These are phyloP conservation scores for Albophoma yamanashiensis DNA, from an alignment of 2,329 filamentous ascomycete species.

Conservation along the genomic window DNA sequence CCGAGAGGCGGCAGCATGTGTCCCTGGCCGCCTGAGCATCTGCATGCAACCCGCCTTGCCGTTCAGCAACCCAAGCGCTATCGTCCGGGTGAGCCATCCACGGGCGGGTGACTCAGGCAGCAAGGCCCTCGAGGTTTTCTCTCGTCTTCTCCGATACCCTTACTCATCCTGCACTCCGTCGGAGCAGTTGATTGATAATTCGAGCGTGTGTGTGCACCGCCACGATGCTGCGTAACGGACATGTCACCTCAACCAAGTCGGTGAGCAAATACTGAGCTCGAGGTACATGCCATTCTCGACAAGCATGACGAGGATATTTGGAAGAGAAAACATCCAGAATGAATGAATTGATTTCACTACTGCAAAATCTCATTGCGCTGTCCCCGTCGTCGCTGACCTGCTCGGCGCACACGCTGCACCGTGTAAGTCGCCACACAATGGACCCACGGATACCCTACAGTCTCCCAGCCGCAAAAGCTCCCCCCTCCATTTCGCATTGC, in stretches of 20 bases:
- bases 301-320: no score
- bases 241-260: neutral
- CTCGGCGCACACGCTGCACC: neutral
- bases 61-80: neutral
- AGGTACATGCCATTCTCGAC: neutral
- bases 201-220: neutral
- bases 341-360: neutral
- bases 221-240: neutral
- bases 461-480: neutral
- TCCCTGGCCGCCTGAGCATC: constrained; percentile 9
- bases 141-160: neutral
- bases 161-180: neutral
- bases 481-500: neutral
- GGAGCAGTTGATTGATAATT: neutral
- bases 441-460: neutral
- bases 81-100: neutral
- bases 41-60: constrained; percentile 7
- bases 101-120: neutral
- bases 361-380: neutral
- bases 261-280: neutral
- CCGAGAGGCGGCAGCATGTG: constrained; percentile 1
- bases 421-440: neutral
- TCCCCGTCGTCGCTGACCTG: neutral
- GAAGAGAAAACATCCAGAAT: neutral
- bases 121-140: neutral